These are phyloP conservation scores for Phytomonas sp. DNA, from an alignment of 208 protist species.

Conservation along the genomic window DNA sequence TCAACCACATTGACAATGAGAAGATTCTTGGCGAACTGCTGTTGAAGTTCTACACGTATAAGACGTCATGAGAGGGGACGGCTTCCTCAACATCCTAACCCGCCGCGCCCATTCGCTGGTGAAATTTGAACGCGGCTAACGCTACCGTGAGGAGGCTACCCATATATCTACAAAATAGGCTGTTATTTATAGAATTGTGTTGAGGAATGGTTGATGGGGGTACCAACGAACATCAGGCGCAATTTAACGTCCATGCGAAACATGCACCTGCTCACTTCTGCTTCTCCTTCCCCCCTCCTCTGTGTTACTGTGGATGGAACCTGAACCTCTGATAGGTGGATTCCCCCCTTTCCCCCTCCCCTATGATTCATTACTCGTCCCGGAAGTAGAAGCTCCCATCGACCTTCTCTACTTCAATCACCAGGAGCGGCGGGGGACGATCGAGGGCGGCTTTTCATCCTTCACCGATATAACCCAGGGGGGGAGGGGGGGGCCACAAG, in stretches of 20 bases:
- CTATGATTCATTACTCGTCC: no score
- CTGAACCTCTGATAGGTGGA: no score
- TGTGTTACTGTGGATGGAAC: no score
- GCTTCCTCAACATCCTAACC: neutral
- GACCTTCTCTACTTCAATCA: no score
- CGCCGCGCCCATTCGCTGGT: no score
- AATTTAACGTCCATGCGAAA: conserved; percentile 75
- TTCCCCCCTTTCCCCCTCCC: no score
- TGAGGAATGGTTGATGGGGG: conserved; percentile 45
- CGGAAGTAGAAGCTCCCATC: no score
- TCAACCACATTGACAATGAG: conserved; percentile 46
- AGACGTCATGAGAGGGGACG: neutral
- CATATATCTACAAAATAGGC: conserved; percentile 58
- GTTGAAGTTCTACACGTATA: neutral
- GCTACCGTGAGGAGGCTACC: neutral
- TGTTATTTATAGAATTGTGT: conserved; percentile 84
- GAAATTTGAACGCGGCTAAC: neutral
- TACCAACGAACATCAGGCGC: conserved; percentile 57
- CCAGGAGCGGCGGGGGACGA: no score
- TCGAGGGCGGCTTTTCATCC: no score
- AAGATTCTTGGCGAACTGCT: conserved; percentile 11
- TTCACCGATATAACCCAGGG: no score
- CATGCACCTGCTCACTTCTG: conserved; percentile 48
- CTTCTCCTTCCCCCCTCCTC: conserved; percentile 70
- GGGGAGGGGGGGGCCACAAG: no score